Evolutionary conservation across 1,284 basidiomycete genomes (phyloP).

Genomic region (Ustilago curta): DNA sequence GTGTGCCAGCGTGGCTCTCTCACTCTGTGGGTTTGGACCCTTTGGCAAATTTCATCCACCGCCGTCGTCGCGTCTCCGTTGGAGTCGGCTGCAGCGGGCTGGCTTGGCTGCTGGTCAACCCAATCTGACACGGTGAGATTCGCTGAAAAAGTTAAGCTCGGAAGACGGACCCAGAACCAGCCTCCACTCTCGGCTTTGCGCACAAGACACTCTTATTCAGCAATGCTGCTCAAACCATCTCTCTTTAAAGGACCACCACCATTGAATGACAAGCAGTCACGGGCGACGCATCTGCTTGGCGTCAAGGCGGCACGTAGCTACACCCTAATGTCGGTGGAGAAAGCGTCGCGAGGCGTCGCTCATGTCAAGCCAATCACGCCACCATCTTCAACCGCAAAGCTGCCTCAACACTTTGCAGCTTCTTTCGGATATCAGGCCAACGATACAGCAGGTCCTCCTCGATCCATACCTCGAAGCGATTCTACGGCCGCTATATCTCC

Average conservation of each 20-base stretch:
- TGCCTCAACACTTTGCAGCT: constrained; percentile 31
- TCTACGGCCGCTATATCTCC: not conserved
- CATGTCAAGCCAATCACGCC: not conserved
- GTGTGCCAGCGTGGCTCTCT: no score
- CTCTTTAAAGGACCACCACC: not conserved
- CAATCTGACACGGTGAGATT: constrained; percentile 11
- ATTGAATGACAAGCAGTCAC: not conserved
- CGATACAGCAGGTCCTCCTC: constrained; percentile 1
- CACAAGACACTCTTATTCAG: not conserved
- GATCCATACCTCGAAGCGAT: not conserved
- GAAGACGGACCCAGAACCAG: constrained; percentile 10
- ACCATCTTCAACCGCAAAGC: not conserved
- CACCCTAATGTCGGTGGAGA: no score
- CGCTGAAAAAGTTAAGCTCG: constrained; percentile 2
- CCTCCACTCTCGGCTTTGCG: constrained; percentile 16
- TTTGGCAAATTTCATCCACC: no score
- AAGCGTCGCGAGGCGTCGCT: not conserved
- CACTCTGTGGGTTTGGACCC: no score
- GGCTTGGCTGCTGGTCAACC: no score
- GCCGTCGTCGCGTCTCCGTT: no score
- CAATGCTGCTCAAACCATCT: not conserved
- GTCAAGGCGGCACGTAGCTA: not conserved
- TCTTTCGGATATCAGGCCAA: constrained; percentile 15
- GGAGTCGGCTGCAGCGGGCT: no score
- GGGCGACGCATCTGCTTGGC: not conserved